These are phyloP conservation scores for Plenodomus lindquistii DNA, from an alignment of 2,329 filamentous ascomycete genomes.

Conservation along the genomic window DNA sequence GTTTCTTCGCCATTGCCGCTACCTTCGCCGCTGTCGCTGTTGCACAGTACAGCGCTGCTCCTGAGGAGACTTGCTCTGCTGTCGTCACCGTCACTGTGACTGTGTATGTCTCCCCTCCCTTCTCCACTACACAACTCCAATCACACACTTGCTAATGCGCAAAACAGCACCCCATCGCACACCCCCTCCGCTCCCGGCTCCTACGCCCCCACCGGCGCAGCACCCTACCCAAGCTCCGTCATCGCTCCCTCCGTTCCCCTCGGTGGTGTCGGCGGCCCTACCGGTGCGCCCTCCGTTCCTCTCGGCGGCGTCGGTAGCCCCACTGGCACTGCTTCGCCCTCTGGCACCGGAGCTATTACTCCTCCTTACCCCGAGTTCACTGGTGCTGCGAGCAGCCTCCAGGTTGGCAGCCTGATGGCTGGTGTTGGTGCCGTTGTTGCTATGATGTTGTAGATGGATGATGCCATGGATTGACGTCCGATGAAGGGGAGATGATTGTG, in stretches of 20 bases:
- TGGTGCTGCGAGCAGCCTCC: slow-evolving; percentile 33
- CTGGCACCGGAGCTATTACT: slow-evolving; percentile 23
- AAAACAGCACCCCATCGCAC: slow-evolving; percentile 19
- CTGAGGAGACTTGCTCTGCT: slow-evolving; percentile 26
- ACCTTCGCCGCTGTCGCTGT: slow-evolving; percentile 29
- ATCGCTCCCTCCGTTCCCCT: slow-evolving; percentile 18
- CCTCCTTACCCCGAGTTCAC: slow-evolving; percentile 34
- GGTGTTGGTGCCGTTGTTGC: slow-evolving; percentile 41
- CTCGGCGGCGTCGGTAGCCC: not conserved
- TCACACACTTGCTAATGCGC: not conserved
- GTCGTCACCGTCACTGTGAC: slow-evolving; percentile 35
- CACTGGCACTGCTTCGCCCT: slow-evolving; percentile 4
- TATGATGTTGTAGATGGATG: slow-evolving; percentile 39
- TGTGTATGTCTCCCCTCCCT: slow-evolving; percentile 20
- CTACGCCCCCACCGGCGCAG: slow-evolving; percentile 20
- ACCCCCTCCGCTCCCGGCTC: slow-evolving; percentile 25
- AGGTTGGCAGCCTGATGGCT: slow-evolving; percentile 38
- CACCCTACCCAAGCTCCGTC: slow-evolving; percentile 34
- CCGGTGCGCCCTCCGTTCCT: slow-evolving; percentile 17
- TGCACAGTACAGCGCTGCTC: slow-evolving; percentile 20
- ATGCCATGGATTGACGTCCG: too few relatives aligned
- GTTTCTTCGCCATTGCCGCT: slow-evolving; percentile 36
- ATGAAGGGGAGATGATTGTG: not conserved
- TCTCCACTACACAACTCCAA: not conserved
- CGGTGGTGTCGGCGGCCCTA: too few relatives aligned